Conservation (phyloP, 1,139 yeast species). For the Pneumocystis wakefieldiae region DNA sequence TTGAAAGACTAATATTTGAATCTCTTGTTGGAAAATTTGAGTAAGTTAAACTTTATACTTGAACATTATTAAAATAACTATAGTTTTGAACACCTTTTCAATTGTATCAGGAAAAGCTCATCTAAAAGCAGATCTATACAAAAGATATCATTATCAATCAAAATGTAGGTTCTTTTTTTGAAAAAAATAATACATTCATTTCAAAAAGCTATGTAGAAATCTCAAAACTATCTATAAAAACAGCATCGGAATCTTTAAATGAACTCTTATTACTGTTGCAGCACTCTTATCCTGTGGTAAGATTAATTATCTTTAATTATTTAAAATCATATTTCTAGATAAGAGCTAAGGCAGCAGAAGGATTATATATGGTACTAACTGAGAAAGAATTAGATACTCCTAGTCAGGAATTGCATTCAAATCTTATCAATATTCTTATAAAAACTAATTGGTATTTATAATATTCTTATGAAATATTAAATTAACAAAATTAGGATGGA, state of each 20-base stretch:
- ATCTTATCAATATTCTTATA: neutral
- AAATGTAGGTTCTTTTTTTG: neutral
- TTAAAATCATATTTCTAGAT: neutral
- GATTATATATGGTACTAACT: neutral
- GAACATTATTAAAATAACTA: neutral
- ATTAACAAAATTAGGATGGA: neutral
- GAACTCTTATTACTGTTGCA: neutral
- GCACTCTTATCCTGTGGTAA: neutral
- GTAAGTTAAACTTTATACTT: neutral
- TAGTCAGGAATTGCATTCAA: neutral
- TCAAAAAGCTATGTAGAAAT: neutral
- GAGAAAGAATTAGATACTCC: neutral
- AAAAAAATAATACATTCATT: neutral
- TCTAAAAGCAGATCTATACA: neutral
- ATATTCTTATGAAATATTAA: neutral
- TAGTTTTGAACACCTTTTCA: neutral
- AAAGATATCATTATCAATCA: neutral
- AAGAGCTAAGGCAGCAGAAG: neutral
- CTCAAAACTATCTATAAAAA: neutral
- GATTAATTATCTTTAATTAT: neutral
- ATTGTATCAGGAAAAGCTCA: neutral
- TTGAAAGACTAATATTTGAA: neutral
- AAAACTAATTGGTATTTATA: neutral
- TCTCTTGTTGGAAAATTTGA: neutral
- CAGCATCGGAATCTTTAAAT: neutral